A percentile compares a stretch with the other conserved stretches of the same genome.
These are phyloP conservation scores for Pseudozyma sp. DNA, from an alignment of 1,284 basidiomycete species.

Conservation along the genomic window DNA sequence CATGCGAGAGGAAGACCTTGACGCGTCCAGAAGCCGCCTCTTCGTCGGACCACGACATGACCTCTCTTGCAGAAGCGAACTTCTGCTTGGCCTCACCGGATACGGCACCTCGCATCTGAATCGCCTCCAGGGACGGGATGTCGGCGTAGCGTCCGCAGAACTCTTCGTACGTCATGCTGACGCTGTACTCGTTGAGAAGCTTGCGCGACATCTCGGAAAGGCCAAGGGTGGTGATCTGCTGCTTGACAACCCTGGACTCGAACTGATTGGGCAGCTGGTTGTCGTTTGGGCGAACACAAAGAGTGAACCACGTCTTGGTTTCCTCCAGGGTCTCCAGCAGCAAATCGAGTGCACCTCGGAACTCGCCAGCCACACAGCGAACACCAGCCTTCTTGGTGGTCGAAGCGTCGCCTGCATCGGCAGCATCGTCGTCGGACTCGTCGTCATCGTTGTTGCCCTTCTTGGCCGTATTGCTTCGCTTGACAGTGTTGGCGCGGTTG, in stretches of 20 bases:
- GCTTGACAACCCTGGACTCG: conserved; percentile 89
- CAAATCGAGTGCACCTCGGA: conserved; percentile 82
- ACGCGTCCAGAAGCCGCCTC: conserved; percentile 82
- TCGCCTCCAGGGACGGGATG: conserved; percentile 52
- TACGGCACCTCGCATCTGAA: conserved; percentile 72
- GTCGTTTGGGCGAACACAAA: conserved; percentile 94
- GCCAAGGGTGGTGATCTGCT: conserved; percentile 86
- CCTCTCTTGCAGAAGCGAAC: conserved; percentile 72
- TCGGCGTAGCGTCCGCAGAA: conserved; percentile 78
- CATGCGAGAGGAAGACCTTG: conserved; percentile 90
- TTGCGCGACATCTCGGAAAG: conserved; percentile 77
- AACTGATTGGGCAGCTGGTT: conserved; percentile 92
- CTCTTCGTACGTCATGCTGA: conserved; percentile 86
- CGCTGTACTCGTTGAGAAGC: conserved; percentile 70
- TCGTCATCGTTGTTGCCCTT: conserved; percentile 75
- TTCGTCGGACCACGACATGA: conserved; percentile 77
- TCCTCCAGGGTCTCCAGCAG: conserved; percentile 90
- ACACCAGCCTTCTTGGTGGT: conserved; percentile 36
- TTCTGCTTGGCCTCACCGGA: conserved; percentile 70
- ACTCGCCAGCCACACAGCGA: conserved; percentile 85
- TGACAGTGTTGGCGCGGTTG: conserved; percentile 55
- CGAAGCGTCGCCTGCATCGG: conserved; percentile 36
- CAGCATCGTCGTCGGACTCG: conserved; percentile 68
- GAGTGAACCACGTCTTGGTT: conserved; percentile 89
- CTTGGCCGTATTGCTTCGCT: conserved; percentile 67